A percentile compares a stretch with the other conserved stretches of the same genome.
phyloP scores from a whole-genome alignment of 2,329 filamentous ascomycete species.

The Fusarium stilboides region DNA sequence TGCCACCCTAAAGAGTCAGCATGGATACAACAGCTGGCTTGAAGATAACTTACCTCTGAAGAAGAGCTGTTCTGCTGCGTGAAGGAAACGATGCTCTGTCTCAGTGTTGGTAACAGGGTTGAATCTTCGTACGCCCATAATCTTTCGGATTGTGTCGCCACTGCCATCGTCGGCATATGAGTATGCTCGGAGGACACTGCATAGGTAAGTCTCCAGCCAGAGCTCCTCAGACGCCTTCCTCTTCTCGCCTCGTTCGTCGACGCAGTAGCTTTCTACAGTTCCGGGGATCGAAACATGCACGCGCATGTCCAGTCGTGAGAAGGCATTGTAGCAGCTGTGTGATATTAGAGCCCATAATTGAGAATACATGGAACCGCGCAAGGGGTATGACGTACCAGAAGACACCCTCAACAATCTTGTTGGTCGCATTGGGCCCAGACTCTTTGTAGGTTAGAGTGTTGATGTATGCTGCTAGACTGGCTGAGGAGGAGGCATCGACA shows the following conservation, averaged over 20 bases:
- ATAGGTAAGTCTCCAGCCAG: slow-evolving; percentile 98
- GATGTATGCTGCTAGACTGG: slow-evolving; percentile 96
- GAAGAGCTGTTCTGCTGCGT: slow-evolving; percentile 94
- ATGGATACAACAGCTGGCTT: background rate
- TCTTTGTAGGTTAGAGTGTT: slow-evolving; percentile 96
- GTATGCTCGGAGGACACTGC: slow-evolving; percentile 93
- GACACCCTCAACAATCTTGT: slow-evolving; percentile 93
- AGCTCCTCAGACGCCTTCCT: slow-evolving; percentile 92
- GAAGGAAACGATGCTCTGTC: slow-evolving; percentile 94
- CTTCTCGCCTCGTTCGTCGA: slow-evolving; percentile 97
- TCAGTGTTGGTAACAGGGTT: slow-evolving; percentile 99
- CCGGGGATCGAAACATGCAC: slow-evolving; percentile 98
- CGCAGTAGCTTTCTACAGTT: slow-evolving; percentile 96
- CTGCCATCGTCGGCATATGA: slow-evolving; percentile 97
- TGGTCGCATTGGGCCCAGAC: slow-evolving; percentile 76
- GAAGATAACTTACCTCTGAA: slow-evolving; percentile 78
- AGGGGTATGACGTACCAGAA: slow-evolving; percentile 78
- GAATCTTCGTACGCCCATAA: slow-evolving; percentile 96
- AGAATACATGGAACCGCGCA: slow-evolving; percentile 50
- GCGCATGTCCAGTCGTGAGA: slow-evolving; percentile 97
- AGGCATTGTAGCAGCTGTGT: slow-evolving; percentile 93
- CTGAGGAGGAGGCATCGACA: slow-evolving; percentile 96
- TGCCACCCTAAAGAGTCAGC: slow-evolving; percentile 79
- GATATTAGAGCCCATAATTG: slow-evolving; percentile 20
- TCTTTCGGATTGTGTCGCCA: slow-evolving; percentile 94